Conservation (phyloP, 331 rosid genomes). For the Pyrus hybrid region DNA sequence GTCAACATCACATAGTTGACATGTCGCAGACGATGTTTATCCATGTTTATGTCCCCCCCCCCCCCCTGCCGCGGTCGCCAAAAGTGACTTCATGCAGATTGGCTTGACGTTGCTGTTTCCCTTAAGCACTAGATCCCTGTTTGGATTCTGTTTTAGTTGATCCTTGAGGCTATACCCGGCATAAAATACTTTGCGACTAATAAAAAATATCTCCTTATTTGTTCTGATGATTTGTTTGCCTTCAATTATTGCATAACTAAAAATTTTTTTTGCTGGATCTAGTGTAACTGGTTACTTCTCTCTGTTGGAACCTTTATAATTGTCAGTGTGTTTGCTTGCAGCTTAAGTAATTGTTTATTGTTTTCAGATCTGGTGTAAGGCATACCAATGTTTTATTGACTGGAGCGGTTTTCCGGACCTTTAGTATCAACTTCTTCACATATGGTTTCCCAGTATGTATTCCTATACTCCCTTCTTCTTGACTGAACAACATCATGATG, state of each 20-base stretch:
- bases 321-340: background rate
- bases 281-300: background rate
- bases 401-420: conserved; percentile 85
- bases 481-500: background rate
- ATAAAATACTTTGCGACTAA: background rate
- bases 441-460: conserved; percentile 97
- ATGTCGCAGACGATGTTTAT: background rate
- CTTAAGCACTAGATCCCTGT: background rate
- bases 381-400: conserved; percentile 80
- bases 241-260: background rate
- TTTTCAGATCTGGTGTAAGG: conserved; percentile 87
- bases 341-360: conserved; percentile 16
- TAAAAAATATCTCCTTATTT: background rate
- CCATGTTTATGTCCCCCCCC: background rate
- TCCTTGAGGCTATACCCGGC: background rate
- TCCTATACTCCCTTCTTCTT: conserved; percentile 17
- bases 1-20: background rate
- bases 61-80: too few relatives aligned
- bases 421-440: conserved; percentile 97
- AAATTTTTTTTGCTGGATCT: background rate
- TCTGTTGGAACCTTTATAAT: background rate
- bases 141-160: background rate
- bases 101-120: background rate
- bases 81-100: background rate
- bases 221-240: background rate